Evolutionary conservation across 2,329 filamentous ascomycete species (phyloP).

Genomic region (Ilyonectria destructans): DNA sequence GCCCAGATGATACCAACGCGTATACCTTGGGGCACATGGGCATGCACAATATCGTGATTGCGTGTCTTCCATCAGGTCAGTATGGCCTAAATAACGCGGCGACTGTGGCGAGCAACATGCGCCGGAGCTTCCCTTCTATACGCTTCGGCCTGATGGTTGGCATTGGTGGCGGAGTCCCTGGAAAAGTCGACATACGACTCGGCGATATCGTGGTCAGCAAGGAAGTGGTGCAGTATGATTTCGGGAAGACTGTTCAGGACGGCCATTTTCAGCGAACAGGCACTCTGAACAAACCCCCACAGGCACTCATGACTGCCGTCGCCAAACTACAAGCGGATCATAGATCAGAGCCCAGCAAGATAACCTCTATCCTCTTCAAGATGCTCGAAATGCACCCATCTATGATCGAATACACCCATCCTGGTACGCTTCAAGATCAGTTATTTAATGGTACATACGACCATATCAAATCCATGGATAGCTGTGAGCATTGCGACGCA

Average conservation of each 20-base stretch:
- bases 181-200: conserved; percentile 31
- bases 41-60: conserved; percentile 28
- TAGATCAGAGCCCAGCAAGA: not conserved
- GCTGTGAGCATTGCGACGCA: not conserved
- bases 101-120: conserved; percentile 30
- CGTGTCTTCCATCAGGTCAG: conserved; percentile 14
- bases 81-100: conserved; percentile 15
- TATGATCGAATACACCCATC: conserved; percentile 4
- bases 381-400: conserved; percentile 4
- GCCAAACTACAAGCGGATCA: conserved; percentile 31
- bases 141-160: conserved; percentile 45
- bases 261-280: conserved; percentile 32
- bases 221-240: conserved; percentile 40
- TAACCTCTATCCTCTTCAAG: conserved; percentile 12
- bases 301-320: conserved; percentile 14
- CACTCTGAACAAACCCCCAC: conserved; percentile 10
- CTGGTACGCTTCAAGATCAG: conserved; percentile 12
- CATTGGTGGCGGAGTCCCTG: conserved; percentile 49
- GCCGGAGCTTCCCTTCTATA: conserved; percentile 30
- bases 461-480: not conserved
- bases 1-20: conserved; percentile 26
- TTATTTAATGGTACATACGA: conserved; percentile 14
- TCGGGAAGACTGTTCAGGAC: conserved; percentile 32
- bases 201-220: conserved; percentile 43
- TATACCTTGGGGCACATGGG: conserved; percentile 32